phyloP scores from a whole-genome alignment of 371 early-diverging fungal genomes.

The Entomophthora muscae region DNA sequence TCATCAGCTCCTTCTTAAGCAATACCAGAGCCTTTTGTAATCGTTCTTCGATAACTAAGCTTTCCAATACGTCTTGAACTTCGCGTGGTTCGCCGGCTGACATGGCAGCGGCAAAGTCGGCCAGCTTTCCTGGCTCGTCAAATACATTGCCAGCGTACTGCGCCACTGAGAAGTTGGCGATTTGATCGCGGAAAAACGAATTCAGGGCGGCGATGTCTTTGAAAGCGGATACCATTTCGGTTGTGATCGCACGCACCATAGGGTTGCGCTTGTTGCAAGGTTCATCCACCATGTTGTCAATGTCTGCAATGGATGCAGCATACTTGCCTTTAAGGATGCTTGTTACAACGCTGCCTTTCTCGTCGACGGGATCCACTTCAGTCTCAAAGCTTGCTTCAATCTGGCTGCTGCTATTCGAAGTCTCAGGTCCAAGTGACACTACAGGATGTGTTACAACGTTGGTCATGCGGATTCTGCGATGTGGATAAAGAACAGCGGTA shows the following conservation, averaged over 20 bases:
- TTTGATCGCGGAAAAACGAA: conserved; percentile 90
- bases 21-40: conserved; percentile 79
- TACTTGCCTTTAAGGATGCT: conserved; percentile 22
- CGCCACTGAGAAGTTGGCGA: conserved; percentile 84
- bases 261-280: conserved; percentile 68
- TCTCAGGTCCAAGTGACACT: background rate
- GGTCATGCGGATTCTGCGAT: conserved; percentile 69
- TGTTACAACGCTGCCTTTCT: background rate
- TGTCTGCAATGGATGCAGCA: conserved; percentile 63
- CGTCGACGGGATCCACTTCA: conserved; percentile 4
- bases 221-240: conserved; percentile 87
- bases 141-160: conserved; percentile 90
- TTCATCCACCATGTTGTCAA: conserved; percentile 68
- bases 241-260: conserved; percentile 80
- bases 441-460: conserved; percentile 29
- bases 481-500: conserved; percentile 88
- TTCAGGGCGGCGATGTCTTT: conserved; percentile 87
- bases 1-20: conserved; percentile 89
- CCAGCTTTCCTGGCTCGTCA: conserved; percentile 82
- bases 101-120: conserved; percentile 93
- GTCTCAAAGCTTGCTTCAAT: conserved; percentile 14
- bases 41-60: conserved; percentile 71
- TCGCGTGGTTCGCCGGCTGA: conserved; percentile 80
- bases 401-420: conserved; percentile 11
- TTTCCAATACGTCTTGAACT: conserved; percentile 80